phyloP scores from a whole-genome alignment of 345 rosid genomes.

The Syzygium oleosum region DNA sequence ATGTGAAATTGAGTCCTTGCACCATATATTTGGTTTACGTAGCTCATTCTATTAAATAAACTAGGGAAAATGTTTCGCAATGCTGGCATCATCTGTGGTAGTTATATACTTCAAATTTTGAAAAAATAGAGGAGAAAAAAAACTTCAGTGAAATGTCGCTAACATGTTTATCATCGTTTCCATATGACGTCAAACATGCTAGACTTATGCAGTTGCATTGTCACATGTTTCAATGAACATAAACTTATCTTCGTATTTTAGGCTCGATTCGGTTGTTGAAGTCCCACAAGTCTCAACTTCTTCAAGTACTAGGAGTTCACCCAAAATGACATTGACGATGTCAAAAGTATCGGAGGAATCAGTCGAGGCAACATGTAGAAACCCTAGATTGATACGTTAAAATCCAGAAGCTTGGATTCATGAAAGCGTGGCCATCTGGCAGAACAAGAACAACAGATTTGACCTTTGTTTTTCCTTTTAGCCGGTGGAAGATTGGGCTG shows the following conservation, averaged over 20 bases:
- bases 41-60: not conserved
- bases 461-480: not conserved
- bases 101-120: not conserved
- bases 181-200: not conserved
- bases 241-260: not conserved
- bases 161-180: not conserved
- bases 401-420: not conserved
- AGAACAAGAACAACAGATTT: not conserved
- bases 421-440: not conserved
- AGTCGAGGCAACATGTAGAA: not conserved
- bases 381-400: not conserved
- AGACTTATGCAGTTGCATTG: not conserved
- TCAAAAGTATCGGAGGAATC: too few relatives aligned
- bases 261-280: not conserved
- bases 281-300: not conserved
- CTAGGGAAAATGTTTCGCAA: not conserved
- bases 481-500: not conserved
- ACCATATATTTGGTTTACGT: not conserved
- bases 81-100: not conserved
- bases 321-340: not conserved
- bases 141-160: not conserved
- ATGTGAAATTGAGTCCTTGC: not conserved
- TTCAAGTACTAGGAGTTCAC: not conserved
- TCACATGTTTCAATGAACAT: not conserved
- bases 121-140: not conserved